Evolutionary conservation across 305 asterid species (phyloP).

Genomic region (Fraxinus sp.): DNA sequence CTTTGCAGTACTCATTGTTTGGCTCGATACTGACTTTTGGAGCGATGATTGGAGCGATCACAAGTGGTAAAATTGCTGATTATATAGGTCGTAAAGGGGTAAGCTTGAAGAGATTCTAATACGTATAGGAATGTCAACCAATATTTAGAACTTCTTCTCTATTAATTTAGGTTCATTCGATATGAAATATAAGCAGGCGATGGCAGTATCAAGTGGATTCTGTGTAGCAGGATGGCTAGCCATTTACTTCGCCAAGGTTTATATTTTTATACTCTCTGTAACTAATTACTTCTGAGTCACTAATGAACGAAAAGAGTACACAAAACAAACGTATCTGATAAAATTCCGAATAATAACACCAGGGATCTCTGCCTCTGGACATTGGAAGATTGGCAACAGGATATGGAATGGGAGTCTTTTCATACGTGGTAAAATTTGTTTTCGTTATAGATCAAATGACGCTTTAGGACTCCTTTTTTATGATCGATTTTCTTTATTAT

Average conservation of each 20-base stretch:
- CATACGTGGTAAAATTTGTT: constrained; percentile 63
- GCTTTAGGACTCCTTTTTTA: neutral
- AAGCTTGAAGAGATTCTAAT: constrained; percentile 16
- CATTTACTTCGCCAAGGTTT: constrained; percentile 80
- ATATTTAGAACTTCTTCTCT: neutral
- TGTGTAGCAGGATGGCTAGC: constrained; percentile 84
- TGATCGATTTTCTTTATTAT: neutral
- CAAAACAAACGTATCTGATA: constrained; percentile 14
- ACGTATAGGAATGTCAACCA: neutral
- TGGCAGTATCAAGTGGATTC: constrained; percentile 71
- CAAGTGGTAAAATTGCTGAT: constrained; percentile 85
- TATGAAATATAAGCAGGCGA: constrained; percentile 57
- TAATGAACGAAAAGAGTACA: neutral
- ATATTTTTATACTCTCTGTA: neutral
- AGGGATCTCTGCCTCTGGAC: constrained; percentile 66
- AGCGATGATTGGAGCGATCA: constrained; percentile 95
- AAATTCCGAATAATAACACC: constrained; percentile 15
- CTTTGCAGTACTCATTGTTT: constrained; percentile 78
- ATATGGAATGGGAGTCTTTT: constrained; percentile 97
- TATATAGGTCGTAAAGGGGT: constrained; percentile 89
- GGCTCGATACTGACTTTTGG: constrained; percentile 95
- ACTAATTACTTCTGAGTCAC: neutral
- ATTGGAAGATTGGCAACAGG: constrained; percentile 88
- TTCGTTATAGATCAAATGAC: constrained; percentile 2
- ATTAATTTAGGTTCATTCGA: constrained; percentile 6